phyloP scores from a whole-genome alignment of 2,329 filamentous ascomycete species.

The Aspergillus melleus region DNA sequence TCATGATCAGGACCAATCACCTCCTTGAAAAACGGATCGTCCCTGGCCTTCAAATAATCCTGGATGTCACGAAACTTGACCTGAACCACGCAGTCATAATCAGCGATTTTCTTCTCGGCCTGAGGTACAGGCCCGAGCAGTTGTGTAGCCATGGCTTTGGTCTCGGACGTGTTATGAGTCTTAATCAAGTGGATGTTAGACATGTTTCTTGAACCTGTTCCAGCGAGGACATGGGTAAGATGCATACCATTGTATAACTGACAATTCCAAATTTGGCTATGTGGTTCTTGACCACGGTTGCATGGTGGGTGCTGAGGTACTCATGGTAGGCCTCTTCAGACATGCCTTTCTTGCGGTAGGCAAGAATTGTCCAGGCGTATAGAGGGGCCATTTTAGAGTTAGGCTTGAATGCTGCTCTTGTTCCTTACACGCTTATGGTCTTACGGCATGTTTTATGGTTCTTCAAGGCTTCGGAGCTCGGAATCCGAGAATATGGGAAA shows the following conservation, averaged over 20 bases:
- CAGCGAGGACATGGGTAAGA: neutral
- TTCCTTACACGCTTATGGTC: neutral
- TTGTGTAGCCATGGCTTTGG: neutral
- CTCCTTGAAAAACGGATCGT: constrained; percentile 5
- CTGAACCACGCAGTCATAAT: constrained; percentile 7
- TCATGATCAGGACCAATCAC: constrained; percentile 8
- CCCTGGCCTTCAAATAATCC: constrained; percentile 4
- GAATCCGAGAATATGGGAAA: neutral
- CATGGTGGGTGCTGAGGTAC: constrained; percentile 7
- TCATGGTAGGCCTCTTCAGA: constrained; percentile 7
- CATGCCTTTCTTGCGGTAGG: constrained; percentile 6
- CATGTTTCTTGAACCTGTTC: no score
- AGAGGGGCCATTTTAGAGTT: constrained; percentile 1
- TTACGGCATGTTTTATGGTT: neutral
- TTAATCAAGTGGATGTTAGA: neutral
- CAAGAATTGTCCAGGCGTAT: constrained; percentile 3
- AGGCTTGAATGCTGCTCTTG: neutral
- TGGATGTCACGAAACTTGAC: constrained; percentile 4
- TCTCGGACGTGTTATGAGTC: constrained; percentile 7
- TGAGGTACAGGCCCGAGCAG: neutral
- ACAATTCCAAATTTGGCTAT: neutral
- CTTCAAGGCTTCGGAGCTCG: neutral
- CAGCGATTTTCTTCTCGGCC: neutral
- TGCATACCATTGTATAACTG: constrained; percentile 4
- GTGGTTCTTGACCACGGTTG: constrained; percentile 3